Percentiles rank a stretch among this genome's conserved stretches.
These are phyloP conservation scores for Decorospora gaudefroyi DNA, from an alignment of 2,329 filamentous ascomycete genomes.

Conservation along the genomic window DNA sequence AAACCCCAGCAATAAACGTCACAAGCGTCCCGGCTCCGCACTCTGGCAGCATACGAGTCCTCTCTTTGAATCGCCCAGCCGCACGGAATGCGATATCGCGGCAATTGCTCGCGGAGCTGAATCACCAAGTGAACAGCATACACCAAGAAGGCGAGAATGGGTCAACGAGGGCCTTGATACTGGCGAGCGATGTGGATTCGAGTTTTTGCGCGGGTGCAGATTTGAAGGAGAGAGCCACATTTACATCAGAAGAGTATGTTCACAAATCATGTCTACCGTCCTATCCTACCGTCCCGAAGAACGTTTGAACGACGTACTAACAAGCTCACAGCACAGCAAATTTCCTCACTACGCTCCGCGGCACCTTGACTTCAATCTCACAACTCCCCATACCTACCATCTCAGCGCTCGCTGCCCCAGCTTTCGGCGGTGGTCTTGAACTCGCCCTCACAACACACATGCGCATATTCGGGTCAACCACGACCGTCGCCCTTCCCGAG, in stretches of 20 bases:
- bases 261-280: no score
- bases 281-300: no score
- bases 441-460: conserved; percentile 87
- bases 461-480: conserved; percentile 80
- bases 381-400: conserved; percentile 86
- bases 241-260: conserved; percentile 75
- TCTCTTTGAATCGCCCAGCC: conserved; percentile 81
- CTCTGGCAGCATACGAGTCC: conserved; percentile 81
- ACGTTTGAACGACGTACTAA: conserved; percentile 19
- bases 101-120: conserved; percentile 72
- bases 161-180: conserved; percentile 75
- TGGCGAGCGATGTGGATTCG: conserved; percentile 82
- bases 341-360: conserved; percentile 78
- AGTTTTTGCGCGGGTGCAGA: conserved; percentile 96
- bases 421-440: conserved; percentile 91
- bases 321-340: conserved; percentile 65
- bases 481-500: conserved; percentile 82
- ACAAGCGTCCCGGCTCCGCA: conserved; percentile 76
- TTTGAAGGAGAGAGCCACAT: conserved; percentile 80
- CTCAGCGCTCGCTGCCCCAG: conserved; percentile 79
- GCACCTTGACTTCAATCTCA: conserved; percentile 73
- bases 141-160: conserved; percentile 62
- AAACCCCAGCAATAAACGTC: conserved; percentile 66
- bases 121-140: conserved; percentile 72
- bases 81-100: conserved; percentile 91